These are phyloP conservation scores for Picochlorum sp. DNA, from an alignment of 139 green algal genomes.

Conservation along the genomic window DNA sequence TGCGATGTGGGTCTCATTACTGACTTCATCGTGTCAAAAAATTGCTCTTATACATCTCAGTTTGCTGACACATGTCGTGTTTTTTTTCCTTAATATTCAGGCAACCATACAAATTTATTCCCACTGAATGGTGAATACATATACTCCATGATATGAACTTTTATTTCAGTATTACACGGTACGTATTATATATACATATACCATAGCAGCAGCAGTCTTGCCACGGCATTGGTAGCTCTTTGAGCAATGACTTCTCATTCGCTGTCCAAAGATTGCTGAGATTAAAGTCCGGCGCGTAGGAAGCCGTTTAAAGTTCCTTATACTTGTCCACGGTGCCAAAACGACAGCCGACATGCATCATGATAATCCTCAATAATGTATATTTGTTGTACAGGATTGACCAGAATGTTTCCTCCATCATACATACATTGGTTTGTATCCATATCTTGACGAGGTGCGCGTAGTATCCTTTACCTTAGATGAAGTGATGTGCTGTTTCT, in stretches of 20 bases:
- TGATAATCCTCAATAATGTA: no score
- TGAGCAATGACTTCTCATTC: slow-evolving; percentile 22
- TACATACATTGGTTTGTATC: not conserved
- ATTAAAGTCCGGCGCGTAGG: slow-evolving; percentile 24
- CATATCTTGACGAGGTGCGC: no score
- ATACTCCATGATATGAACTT: no score
- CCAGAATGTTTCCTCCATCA: no score
- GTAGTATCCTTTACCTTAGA: no score
- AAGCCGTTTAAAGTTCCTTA: slow-evolving; percentile 22
- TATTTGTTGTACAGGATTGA: no score
- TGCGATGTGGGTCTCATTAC: slow-evolving; percentile 11
- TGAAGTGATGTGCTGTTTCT: no score
- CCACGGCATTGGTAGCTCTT: slow-evolving; percentile 33
- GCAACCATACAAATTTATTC: no score
- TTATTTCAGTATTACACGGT: no score
- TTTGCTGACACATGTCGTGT: no score
- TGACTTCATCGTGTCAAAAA: slow-evolving; percentile 29
- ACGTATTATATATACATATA: not conserved
- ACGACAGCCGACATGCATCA: slow-evolving; percentile 17
- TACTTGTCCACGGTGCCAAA: slow-evolving; percentile 19
- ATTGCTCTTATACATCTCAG: slow-evolving; percentile 15
- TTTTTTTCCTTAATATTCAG: no score
- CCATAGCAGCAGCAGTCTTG: slow-evolving; percentile 27
- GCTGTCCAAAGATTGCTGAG: slow-evolving; percentile 37
- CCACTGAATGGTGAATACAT: no score